Percentiles rank a stretch among this genome's conserved stretches.
These are phyloP conservation scores for Arachis hypogaea DNA, from an alignment of 306 rosid species.

Conservation along the genomic window DNA sequence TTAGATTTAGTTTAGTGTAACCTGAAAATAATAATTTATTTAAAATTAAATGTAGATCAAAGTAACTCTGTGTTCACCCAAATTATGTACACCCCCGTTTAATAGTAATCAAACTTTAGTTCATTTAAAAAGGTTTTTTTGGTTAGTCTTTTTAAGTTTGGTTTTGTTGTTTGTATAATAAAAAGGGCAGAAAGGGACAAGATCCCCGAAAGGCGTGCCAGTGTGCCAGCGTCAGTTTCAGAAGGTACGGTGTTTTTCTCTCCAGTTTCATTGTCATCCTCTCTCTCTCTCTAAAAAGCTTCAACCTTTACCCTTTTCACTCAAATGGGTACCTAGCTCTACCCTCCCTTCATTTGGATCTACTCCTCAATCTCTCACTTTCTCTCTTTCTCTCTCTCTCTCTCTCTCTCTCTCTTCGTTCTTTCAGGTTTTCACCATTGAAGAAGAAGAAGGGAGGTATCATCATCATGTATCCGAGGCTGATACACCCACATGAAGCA, in stretches of 20 bases:
- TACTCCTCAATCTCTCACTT: not conserved
- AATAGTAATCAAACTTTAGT: too few species aligned
- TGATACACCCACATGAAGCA: conserved; percentile 62
- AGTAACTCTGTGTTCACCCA: accelerated
- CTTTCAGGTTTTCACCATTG: conserved; percentile 21
- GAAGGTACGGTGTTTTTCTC: conserved; percentile 35
- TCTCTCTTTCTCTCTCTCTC: not conserved
- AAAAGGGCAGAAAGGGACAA: conserved; percentile 56
- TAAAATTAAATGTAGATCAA: too few species aligned
- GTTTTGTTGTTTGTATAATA: too few species aligned
- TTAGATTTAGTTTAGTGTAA: too few species aligned
- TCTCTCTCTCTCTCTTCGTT: not conserved
- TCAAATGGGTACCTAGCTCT: conserved; percentile 30
- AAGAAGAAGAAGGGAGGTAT: conserved; percentile 11
- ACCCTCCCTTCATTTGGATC: conserved; percentile 19
- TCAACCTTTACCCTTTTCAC: not conserved
- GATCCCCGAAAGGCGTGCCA: conserved; percentile 56
- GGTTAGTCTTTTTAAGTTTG: too few species aligned
- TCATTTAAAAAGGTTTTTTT: too few species aligned
- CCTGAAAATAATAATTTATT: too few species aligned
- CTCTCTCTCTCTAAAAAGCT: not conserved
- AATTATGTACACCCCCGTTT: too few species aligned
- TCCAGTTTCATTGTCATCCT: not conserved
- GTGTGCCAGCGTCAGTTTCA: conserved; percentile 37
- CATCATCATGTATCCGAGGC: conserved; percentile 64